Conservation (phyloP, 1,139 yeast genomes). For the Kluyveromyces sp. region DNA sequence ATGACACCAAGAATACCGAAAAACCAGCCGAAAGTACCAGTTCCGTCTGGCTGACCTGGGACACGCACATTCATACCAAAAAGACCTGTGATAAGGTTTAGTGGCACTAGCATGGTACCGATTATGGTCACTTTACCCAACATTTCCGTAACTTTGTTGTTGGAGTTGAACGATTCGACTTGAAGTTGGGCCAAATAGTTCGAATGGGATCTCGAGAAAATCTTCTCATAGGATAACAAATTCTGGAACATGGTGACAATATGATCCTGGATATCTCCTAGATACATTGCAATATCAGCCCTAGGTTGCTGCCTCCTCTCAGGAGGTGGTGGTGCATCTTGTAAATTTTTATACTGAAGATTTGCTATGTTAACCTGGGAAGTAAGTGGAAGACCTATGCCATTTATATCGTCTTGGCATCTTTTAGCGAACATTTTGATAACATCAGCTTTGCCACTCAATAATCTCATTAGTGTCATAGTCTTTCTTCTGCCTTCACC, state of each 20-base stretch:
- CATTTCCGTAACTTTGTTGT: constrained; percentile 77
- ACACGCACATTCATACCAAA: constrained; percentile 94
- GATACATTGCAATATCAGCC: constrained; percentile 75
- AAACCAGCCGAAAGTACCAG: constrained; percentile 46
- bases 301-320: constrained; percentile 51
- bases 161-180: constrained; percentile 82
- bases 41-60: constrained; percentile 53
- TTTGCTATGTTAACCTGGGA: constrained; percentile 33
- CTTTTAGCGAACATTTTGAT: constrained; percentile 95
- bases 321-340: constrained; percentile 1
- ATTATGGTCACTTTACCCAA: constrained; percentile 81
- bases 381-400: constrained; percentile 32
- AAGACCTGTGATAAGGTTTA: constrained; percentile 83
- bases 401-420: constrained; percentile 60
- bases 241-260: constrained; percentile 93
- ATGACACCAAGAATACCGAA: constrained; percentile 57
- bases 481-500: constrained; percentile 87
- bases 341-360: constrained; percentile 13
- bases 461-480: constrained; percentile 83
- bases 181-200: constrained; percentile 91
- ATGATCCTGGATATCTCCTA: constrained; percentile 97
- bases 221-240: constrained; percentile 81
- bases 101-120: constrained; percentile 86
- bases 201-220: constrained; percentile 83
- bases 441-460: constrained; percentile 94